Base-by-base conservation (phyloP, 768 basidiomycete species). In the Cyclocybe cylindracea region DNA sequence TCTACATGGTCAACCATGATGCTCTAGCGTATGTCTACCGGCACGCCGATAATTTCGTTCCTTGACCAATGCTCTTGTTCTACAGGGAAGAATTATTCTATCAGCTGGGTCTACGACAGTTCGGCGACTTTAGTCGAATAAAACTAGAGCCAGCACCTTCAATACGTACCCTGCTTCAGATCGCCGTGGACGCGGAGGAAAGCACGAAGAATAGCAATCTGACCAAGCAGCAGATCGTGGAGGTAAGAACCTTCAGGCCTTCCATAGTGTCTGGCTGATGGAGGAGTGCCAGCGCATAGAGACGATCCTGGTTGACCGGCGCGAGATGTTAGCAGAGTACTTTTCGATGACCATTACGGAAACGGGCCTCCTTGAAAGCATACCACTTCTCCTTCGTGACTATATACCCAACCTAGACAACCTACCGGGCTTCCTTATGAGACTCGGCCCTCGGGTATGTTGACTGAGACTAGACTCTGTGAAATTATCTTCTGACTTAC, bases 391-490 rank as follows among this genome's bases (percentile, higher is more conserved):
- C 9, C 76, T 98, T 39, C 79, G 83, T 44, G 94, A 91, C 39
- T 98, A 91, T 63, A 89, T 89, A 5, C 97, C 97, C 1, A 91
- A 95, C 64, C 76, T 98, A 4, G 89, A 94, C 60, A 90, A 93
- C 60, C 74, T 98, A 7, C 97, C 97, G 0, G 76, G 84, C 50
- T 91, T 98, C 55, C 76, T 96, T 39, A 89, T 98, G 86, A 81
- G 94, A 38, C 81, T 97, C 5, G 95, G 93, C 0, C 91, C 94
- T n/a, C 87, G 90, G 79, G 94, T 93, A 51, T 51, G 66, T 54
- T 6, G 31, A 10, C 54, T 39, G 16, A 46, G 41, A 1, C 46
- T 19, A 14, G 33, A 49, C 39, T n/a, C 6, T 40, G 37, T 44
- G 8, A 29, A 44, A 32, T 47, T 24, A 11, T 34, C 35, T 18